A percentile compares a stretch with the other conserved stretches of the same genome.
Conservation (phyloP, 305 asterid species). For the Andrographis paniculata region DNA sequence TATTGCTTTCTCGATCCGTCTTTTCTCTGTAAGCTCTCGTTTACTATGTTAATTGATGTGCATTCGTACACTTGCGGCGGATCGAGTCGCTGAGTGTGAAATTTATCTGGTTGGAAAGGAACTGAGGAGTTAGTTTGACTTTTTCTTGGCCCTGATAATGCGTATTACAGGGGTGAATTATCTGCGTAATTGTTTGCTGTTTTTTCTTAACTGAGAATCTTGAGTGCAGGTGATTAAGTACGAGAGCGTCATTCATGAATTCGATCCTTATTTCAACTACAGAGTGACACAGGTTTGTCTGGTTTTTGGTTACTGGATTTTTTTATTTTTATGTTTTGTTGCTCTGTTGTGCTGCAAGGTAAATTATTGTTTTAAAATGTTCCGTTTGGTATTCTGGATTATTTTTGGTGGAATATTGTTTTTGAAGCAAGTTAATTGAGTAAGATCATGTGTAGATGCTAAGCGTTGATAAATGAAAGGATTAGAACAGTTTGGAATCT, state of each 20-base stretch:
- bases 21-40: constrained; percentile 59
- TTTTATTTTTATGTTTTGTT: neutral
- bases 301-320: constrained; percentile 17
- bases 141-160: neutral
- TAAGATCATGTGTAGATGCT: neutral
- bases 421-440: neutral
- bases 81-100: constrained; percentile 14
- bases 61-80: constrained; percentile 8
- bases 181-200: neutral
- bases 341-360: constrained; percentile 3
- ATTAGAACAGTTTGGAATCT: constrained; percentile 1
- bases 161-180: neutral
- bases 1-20: constrained; percentile 99
- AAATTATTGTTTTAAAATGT: constrained; percentile 1
- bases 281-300: constrained; percentile 95
- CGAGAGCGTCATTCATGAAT: constrained; percentile 98
- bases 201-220: neutral
- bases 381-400: neutral
- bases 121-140: constrained; percentile 3
- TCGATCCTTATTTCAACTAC: constrained; percentile 98
- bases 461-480: neutral
- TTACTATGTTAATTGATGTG: constrained; percentile 3
- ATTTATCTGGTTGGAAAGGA: constrained; percentile 14
- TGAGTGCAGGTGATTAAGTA: constrained; percentile 82
- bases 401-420: neutral